phyloP scores from a whole-genome alignment of 768 basidiomycete genomes.

The Thelephora aurantiotincta region DNA sequence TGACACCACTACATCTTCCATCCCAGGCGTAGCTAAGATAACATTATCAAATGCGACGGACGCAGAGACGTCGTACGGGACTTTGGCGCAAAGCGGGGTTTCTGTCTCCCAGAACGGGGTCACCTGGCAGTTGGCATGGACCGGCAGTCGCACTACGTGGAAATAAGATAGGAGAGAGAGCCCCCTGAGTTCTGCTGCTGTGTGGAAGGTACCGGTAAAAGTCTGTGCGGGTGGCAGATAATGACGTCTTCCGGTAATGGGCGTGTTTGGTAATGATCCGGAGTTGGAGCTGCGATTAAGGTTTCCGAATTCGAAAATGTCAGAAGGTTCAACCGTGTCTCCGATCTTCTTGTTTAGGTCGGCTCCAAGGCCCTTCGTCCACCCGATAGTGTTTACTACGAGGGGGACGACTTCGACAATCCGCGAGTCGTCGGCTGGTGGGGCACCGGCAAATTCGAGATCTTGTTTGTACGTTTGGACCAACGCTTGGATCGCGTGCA shows the following conservation, averaged over 20 bases:
- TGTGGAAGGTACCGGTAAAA: constrained; percentile 27
- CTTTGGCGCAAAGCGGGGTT: constrained; percentile 48
- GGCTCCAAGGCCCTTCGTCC: constrained; percentile 87
- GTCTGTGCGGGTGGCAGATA: constrained; percentile 35
- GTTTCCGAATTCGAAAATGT: constrained; percentile 38
- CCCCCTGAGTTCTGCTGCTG: constrained; percentile 57
- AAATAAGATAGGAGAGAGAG: constrained; percentile 70
- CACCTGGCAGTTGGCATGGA: constrained; percentile 4
- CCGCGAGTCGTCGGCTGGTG: constrained; percentile 20
- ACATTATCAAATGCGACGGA: constrained; percentile 43
- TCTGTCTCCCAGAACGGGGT: constrained; percentile 48
- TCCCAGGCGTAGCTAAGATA: constrained; percentile 55
- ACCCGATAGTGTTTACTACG: constrained; percentile 93
- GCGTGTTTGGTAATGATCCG: background rate
- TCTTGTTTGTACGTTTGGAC: constrained; percentile 58
- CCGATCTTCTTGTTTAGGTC: constrained; percentile 66
- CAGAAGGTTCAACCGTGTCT: constrained; percentile 41
- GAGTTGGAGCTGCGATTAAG: constrained; percentile 1
- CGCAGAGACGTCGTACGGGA: constrained; percentile 63
- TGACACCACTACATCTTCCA: constrained; percentile 60
- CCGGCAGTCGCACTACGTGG: constrained; percentile 33
- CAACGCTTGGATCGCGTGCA: constrained; percentile 51
- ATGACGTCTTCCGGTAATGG: constrained; percentile 2
- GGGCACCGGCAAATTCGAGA: constrained; percentile 13
- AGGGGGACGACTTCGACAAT: constrained; percentile 58